phyloP scores from a whole-genome alignment of 352 stramenopile genomes.

The Globisporangium solare region DNA sequence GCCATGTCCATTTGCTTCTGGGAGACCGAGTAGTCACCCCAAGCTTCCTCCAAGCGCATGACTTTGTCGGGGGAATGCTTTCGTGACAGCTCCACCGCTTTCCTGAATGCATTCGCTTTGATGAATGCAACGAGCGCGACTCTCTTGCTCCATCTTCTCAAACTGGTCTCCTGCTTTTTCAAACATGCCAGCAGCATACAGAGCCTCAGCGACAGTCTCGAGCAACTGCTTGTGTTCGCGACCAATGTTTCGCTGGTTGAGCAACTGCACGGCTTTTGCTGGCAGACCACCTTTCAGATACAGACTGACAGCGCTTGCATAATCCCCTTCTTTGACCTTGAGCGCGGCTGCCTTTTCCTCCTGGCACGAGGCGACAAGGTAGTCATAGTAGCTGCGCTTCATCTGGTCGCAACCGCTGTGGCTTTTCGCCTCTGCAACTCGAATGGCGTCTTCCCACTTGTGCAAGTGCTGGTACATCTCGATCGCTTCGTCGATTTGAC shows the following conservation, averaged over 20 bases:
- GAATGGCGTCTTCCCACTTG: constrained; percentile 94
- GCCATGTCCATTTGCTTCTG: constrained; percentile 95
- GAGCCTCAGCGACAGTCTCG: constrained; percentile 88
- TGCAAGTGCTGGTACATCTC: constrained; percentile 94
- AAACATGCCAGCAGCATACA: constrained; percentile 89
- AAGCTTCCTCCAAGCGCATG: constrained; percentile 88
- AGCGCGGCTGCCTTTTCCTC: constrained; percentile 89
- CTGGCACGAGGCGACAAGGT: constrained; percentile 89
- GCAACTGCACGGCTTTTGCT: constrained; percentile 84
- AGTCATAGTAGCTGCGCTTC: constrained; percentile 91
- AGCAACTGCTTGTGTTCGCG: constrained; percentile 84
- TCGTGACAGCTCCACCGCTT: constrained; percentile 90
- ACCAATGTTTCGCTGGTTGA: constrained; percentile 84
- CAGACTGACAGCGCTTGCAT: constrained; percentile 86
- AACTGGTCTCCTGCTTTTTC: constrained; percentile 93
- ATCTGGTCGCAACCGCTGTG: constrained; percentile 81
- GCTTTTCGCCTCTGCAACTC: constrained; percentile 83
- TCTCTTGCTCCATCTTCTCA: constrained; percentile 91
- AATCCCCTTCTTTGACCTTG: constrained; percentile 91
- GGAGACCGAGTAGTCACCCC: constrained; percentile 91
- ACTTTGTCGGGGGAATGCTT: constrained; percentile 90
- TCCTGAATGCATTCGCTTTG: constrained; percentile 90
- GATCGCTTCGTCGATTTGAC: constrained; percentile 91
- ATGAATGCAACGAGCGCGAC: constrained; percentile 89
- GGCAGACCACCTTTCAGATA: constrained; percentile 92